Percentiles rank a stretch among this genome's conserved stretches.
Conservation (phyloP, 305 asterid genomes). For the Rubia peregrina region DNA sequence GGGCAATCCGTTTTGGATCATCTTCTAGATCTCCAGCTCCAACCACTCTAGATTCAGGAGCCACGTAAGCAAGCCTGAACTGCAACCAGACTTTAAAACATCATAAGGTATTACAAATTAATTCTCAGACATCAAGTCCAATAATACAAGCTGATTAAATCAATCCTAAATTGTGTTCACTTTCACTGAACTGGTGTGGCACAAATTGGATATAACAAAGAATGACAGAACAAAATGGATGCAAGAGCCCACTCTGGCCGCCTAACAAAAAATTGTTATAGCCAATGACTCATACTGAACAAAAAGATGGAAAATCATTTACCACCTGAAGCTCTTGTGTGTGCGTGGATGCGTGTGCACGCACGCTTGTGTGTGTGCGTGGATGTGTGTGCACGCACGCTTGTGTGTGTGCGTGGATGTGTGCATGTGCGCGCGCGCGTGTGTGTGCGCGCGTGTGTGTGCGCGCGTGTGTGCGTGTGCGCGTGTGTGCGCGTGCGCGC, state of each 20-base stretch:
- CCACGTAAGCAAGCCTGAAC: conserved; percentile 86
- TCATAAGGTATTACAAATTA: background rate
- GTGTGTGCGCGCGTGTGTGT: too few species aligned
- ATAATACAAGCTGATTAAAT: background rate
- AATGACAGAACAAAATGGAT: background rate
- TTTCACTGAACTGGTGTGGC: background rate
- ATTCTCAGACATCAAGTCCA: background rate
- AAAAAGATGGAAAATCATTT: background rate
- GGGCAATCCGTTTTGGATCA: conserved; percentile 63
- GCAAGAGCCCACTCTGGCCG: background rate
- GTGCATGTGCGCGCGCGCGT: too few species aligned
- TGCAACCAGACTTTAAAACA: conserved; percentile 30
- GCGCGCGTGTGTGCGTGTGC: too few species aligned
- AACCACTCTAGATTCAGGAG: conserved; percentile 72
- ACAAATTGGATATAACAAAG: background rate
- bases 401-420: too few species aligned
- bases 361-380: too few species aligned
- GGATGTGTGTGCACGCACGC: too few species aligned
- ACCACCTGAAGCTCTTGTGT: background rate
- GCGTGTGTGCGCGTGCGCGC: too few species aligned
- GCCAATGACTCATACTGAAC: background rate
- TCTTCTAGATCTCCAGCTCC: conserved; percentile 89
- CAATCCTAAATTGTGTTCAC: background rate
- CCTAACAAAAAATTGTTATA: background rate
- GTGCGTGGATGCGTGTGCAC: background rate